Percentiles rank a stretch among this genome's conserved stretches.
phyloP scores from a whole-genome alignment of 2,329 filamentous ascomycete genomes.

The Cryphonectria japonica region DNA sequence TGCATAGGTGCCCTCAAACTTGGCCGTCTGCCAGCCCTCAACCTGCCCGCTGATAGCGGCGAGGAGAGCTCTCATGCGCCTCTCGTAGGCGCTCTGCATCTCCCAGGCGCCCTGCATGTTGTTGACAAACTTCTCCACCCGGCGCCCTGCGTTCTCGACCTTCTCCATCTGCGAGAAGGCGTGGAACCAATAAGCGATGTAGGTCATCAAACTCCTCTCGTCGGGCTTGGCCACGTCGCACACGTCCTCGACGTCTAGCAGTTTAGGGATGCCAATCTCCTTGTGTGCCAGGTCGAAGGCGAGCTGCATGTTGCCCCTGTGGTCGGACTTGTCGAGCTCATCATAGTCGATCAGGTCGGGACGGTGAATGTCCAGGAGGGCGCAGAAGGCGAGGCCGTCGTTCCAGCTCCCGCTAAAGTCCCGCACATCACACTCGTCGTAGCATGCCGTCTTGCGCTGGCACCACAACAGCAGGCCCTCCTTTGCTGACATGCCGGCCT shows the following conservation, averaged over 20 bases:
- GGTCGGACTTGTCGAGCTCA: slow-evolving; percentile 88
- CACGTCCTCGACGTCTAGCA: slow-evolving; percentile 97
- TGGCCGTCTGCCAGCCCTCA: slow-evolving; percentile 75
- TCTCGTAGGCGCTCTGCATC: slow-evolving; percentile 97
- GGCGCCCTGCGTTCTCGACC: slow-evolving; percentile 93
- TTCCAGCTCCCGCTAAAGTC: slow-evolving; percentile 98
- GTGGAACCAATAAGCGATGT: slow-evolving; percentile 99
- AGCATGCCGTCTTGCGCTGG: slow-evolving; percentile 97
- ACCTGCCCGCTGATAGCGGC: slow-evolving; percentile 74
- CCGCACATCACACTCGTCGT: slow-evolving; percentile 92
- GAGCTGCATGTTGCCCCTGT: slow-evolving; percentile 95
- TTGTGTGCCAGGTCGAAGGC: slow-evolving; percentile 95
- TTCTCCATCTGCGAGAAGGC: slow-evolving; percentile 99
- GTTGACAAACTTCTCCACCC: slow-evolving; percentile 97
- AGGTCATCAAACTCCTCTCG: slow-evolving; percentile 97
- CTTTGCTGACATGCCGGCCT: slow-evolving; percentile 96
- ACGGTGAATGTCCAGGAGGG: slow-evolving; percentile 92
- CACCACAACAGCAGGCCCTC: slow-evolving; percentile 96
- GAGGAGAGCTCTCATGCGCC: slow-evolving; percentile 83
- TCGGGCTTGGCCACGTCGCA: slow-evolving; percentile 96
- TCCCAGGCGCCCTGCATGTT: slow-evolving; percentile 99
- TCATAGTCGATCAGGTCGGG: slow-evolving; percentile 98
- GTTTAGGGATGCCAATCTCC: slow-evolving; percentile 94
- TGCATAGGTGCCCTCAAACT: slow-evolving; percentile 87
- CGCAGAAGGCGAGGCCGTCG: slow-evolving; percentile 94